A percentile compares a stretch with the other conserved stretches of the same genome.
Conservation (phyloP, 306 rosid genomes). For the Glycine tomentella region DNA sequence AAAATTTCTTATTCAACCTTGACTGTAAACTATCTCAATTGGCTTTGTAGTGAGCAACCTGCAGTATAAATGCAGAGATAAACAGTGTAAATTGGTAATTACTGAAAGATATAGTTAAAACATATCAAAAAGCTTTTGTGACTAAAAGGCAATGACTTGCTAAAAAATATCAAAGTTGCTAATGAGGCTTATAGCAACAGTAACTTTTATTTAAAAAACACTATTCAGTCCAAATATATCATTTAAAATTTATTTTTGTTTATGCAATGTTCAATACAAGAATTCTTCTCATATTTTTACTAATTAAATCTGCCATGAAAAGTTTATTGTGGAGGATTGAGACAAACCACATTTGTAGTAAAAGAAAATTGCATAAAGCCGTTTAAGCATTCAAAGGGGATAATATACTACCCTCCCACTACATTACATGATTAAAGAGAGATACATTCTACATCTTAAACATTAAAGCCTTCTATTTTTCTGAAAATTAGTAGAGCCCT, state of each 20-base stretch:
- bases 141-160: slow-evolving; percentile 4
- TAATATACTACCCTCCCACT: background rate
- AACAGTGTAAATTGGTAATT: slow-evolving; percentile 1
- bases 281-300: background rate
- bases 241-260: background rate
- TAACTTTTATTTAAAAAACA: background rate
- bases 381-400: slow-evolving; percentile 6
- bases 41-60: slow-evolving; percentile 31
- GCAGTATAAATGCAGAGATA: slow-evolving; percentile 10
- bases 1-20: background rate
- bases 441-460: slow-evolving; percentile 26
- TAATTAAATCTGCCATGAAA: background rate
- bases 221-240: background rate
- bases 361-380: slow-evolving; percentile 9
- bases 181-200: slow-evolving; percentile 2
- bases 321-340: background rate
- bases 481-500: background rate
- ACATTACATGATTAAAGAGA: no score
- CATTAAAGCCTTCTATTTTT: slow-evolving; percentile 2
- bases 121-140: slow-evolving; percentile 1
- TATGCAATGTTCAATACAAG: background rate
- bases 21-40: slow-evolving; percentile 2
- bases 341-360: background rate
- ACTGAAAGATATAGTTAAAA: slow-evolving; percentile 22
- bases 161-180: slow-evolving; percentile 16